Conservation (phyloP, 2,329 filamentous ascomycete species). For the Sarocladium kiliense region DNA sequence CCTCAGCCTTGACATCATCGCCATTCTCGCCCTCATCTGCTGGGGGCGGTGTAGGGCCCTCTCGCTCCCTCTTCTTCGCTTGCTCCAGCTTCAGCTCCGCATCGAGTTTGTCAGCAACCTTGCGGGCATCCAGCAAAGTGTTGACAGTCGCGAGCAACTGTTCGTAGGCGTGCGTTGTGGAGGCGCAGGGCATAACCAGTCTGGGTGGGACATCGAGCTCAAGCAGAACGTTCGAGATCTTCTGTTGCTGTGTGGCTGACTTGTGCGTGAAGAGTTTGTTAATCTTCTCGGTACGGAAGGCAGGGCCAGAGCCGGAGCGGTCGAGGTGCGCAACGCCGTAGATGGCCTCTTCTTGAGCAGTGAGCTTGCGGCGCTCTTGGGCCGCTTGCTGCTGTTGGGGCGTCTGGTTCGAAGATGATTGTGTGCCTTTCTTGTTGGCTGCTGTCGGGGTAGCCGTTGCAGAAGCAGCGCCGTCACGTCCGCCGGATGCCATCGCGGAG, state of each 20-base stretch:
- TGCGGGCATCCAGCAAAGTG: constrained; percentile 65
- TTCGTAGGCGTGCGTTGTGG: constrained; percentile 68
- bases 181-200: constrained; percentile 69
- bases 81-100: constrained; percentile 60
- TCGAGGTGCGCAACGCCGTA: constrained; percentile 87
- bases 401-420: constrained; percentile 28
- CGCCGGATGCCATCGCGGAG: constrained; percentile 40
- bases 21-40: constrained; percentile 33
- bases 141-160: constrained; percentile 63
- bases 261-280: constrained; percentile 75
- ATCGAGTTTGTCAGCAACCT: constrained; percentile 71
- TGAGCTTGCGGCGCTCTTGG: constrained; percentile 61
- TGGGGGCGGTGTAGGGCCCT: background rate
- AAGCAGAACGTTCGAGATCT: constrained; percentile 66
- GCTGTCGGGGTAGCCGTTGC: constrained; percentile 30
- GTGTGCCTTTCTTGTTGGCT: constrained; percentile 41
- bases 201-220: constrained; percentile 67
- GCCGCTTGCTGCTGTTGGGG: constrained; percentile 30
- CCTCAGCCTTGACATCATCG: constrained; percentile 9
- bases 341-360: constrained; percentile 66
- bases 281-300: constrained; percentile 81
- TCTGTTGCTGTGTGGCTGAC: constrained; percentile 67
- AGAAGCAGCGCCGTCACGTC: constrained; percentile 29
- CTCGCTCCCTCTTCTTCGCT: constrained; percentile 45
- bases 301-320: constrained; percentile 76